A percentile compares a stretch with the other conserved stretches of the same genome.
Evolutionary conservation across 2,329 filamentous ascomycete genomes (phyloP).

Genomic region (Sphaerostilbella broomeana): DNA sequence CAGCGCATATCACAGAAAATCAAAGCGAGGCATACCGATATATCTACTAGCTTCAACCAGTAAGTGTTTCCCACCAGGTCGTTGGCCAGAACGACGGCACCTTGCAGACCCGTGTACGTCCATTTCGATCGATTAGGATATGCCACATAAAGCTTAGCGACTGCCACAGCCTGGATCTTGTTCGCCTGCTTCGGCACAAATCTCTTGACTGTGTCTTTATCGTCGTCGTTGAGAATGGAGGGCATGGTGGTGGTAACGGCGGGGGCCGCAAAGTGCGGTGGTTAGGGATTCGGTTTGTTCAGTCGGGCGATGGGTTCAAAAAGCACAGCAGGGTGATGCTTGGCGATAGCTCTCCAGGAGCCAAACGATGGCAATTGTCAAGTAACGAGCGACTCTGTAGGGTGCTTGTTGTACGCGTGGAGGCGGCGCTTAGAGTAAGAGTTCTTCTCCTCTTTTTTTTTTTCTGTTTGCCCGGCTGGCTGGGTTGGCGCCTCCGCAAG

Average conservation of each 20-base stretch:
- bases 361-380: no score
- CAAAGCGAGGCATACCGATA: constrained; percentile 57
- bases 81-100: constrained; percentile 84
- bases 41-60: constrained; percentile 95
- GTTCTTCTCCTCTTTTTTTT: constrained; percentile 10
- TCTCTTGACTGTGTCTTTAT: constrained; percentile 94
- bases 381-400: constrained; percentile 6
- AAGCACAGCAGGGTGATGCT: not conserved
- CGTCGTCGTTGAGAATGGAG: constrained; percentile 75
- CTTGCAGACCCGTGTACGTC: constrained; percentile 90
- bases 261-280: constrained; percentile 4
- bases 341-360: no score
- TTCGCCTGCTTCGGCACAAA: constrained; percentile 89
- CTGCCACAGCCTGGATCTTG: constrained; percentile 94
- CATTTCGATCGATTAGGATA: constrained; percentile 81
- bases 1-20: no score
- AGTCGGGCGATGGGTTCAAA: constrained; percentile 4
- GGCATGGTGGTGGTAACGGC: constrained; percentile 38
- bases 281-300: not conserved
- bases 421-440: constrained; percentile 10
- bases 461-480: constrained; percentile 2
- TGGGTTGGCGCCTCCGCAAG: constrained; percentile 12
- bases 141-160: constrained; percentile 88
- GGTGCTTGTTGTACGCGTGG: constrained; percentile 9
- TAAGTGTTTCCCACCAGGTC: constrained; percentile 93